Evolutionary conservation across 225 moss, liverwort and hornwort species (phyloP), one percentile per base, ranked within the genome.

Genomic region (Bryoerythrophyllum caledonicum): DNA sequence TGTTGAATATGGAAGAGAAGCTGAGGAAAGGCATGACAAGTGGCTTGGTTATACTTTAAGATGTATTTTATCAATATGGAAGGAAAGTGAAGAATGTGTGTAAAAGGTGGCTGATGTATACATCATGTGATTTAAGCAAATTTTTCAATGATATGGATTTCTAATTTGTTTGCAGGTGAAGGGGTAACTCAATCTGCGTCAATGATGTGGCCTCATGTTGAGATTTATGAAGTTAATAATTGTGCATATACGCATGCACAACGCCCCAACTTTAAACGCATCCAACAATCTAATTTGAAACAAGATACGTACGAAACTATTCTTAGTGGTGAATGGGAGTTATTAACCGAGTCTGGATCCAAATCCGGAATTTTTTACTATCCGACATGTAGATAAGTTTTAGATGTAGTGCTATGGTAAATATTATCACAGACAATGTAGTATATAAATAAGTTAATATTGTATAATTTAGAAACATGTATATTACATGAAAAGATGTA

Each of bases 161-260:
- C 25, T 0, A 20, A 69, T 0, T 35, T 56, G 12, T 55, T 16
- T 71, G 51, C 2, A 86, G 86, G 65, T 61, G 86, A 86, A 77
- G 81, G 83, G 19, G 75, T 86, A 20, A 75, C 30, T 60, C 65
- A 83, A 32, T 55, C 60, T 14, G 68, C 41, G 0, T 60, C 80
- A 2, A 75, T 83, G 54, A 86, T 83, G 81, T 80, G 83, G 83
- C 86, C 86, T 21, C 78, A 68, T 0, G 80, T 78, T 37, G 72
- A 74, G n/a, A 30, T 81, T 8, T 15, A 27, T 15, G 81, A 15
- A 59, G 78, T 76, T 5, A 19, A 17, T 0, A 14, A 49, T 17
- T 78, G 83, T 3, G 73, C 80, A 2, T 21, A 70, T 1, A 20
- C 0, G 0, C 86, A 86, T 56, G 78, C 78, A 0, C 86, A 86